Base-by-base conservation (phyloP, 2,329 filamentous ascomycete genomes). In the Xylaria sp. region DNA sequence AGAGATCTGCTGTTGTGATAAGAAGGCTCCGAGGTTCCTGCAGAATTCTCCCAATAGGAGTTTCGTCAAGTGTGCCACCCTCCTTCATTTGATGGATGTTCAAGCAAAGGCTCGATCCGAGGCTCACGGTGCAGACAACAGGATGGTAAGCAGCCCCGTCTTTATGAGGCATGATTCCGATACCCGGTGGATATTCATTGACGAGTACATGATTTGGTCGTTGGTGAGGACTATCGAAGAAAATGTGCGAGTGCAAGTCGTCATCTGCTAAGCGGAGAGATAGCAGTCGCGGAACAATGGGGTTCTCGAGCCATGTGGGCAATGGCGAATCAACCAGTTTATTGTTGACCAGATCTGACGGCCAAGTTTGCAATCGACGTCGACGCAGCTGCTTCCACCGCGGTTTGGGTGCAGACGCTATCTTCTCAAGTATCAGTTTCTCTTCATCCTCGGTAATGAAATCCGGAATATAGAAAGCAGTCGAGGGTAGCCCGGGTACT, bases 121-220 rank as follows among this genome's bases (percentile, higher is more conserved):
- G 77, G 75, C 91, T 96, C 63, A 97, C 87, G 1, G 94, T 97
- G 65, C 91, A 94, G 10, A 97, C 93, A 11, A 95, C 85, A 1
- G 89, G 89, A 70, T 89, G 83, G 72, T 99, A 99, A 8, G 93
- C 91, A 7, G 83, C 77, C 1, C 93, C 94, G 73, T 99, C 93
- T 79, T 97, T 94, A 73, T 97, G 93, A 52, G 92, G 87, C 90
- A 97, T 96, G 66, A 97, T 97, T n/a, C 93, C 93, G 63, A 96
- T 84, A 1, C 90, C 91, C 0, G 90, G 85, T 1, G 81, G 80
- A 73, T 97, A 99, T 73, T 97, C 92, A 70, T 99, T 99, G 67
- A 97, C 86, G 44, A 97, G 80, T 51, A 96, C 91, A 75, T 97
- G 94, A 68, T 97, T 99, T 2, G 93, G 91, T 3, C 78, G 80